phyloP scores from a whole-genome alignment of 106 monocot genomes.

The Agapanthus africanus region DNA sequence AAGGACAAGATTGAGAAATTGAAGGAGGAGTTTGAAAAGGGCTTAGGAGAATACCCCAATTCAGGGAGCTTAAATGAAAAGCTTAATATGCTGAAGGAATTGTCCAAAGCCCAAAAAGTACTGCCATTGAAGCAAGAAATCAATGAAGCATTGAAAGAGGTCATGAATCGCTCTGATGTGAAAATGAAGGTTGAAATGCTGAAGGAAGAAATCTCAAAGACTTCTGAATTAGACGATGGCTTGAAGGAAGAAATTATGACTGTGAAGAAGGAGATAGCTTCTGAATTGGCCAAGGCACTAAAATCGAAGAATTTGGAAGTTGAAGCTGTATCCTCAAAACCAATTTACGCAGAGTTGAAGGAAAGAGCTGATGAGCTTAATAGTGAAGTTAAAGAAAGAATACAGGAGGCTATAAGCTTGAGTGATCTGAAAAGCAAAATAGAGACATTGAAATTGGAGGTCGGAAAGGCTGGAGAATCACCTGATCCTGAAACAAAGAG shows the following conservation, averaged over 20 bases:
- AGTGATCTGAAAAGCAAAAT: constrained; percentile 26
- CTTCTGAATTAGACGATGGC: constrained; percentile 24
- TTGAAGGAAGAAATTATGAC: constrained; percentile 25
- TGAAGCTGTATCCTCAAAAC: constrained; percentile 15
- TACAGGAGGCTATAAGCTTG: constrained; percentile 18
- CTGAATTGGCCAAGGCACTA: constrained; percentile 20
- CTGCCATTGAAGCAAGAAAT: constrained; percentile 26
- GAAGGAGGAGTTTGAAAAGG: constrained; percentile 18
- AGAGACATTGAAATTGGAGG: constrained; percentile 21
- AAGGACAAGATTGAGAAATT: constrained; percentile 23
- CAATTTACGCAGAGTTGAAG: constrained; percentile 13
- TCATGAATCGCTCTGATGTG: constrained; percentile 16
- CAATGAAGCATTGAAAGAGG: constrained; percentile 10
- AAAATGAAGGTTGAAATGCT: constrained; percentile 23
- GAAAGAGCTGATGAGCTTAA: constrained; percentile 20
- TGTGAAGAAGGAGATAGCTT: constrained; percentile 27
- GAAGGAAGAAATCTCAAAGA: constrained; percentile 19
- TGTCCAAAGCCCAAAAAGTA: constrained; percentile 18
- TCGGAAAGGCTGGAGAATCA: constrained; percentile 23
- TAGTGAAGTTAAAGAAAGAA: constrained; percentile 15
- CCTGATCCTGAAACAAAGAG: constrained; percentile 20
- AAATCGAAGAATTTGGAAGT: constrained; percentile 24
- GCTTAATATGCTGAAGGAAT: constrained; percentile 29
- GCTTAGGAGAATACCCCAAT: constrained; percentile 25
- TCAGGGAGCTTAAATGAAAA: constrained; percentile 19